Evolutionary conservation across 257 asterid genomes (phyloP).

Genomic region (Linderniella brevidens): DNA sequence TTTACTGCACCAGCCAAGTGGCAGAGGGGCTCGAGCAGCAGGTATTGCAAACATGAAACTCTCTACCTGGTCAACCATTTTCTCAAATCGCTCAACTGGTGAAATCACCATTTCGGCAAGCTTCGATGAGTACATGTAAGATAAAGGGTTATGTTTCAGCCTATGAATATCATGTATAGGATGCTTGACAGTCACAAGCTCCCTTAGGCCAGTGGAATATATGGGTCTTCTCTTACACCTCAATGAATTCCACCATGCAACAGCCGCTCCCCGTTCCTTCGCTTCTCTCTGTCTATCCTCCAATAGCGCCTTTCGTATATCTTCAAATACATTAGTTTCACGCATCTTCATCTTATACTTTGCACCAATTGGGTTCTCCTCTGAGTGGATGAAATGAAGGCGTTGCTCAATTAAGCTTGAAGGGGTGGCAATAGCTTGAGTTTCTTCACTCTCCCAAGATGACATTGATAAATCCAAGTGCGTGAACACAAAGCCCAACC

Average conservation of each 20-base stretch:
- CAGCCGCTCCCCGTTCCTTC: constrained; percentile 58
- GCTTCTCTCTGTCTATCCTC: constrained; percentile 64
- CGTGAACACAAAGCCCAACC: constrained; percentile 69
- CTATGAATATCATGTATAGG: constrained; percentile 41
- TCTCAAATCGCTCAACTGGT: constrained; percentile 69
- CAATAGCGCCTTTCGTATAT: constrained; percentile 47
- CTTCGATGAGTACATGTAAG: constrained; percentile 50
- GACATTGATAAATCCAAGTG: constrained; percentile 74
- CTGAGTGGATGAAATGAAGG: constrained; percentile 18
- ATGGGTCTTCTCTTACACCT: constrained; percentile 78
- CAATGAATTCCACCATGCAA: constrained; percentile 93
- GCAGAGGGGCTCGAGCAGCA: constrained; percentile 92
- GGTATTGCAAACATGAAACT: constrained; percentile 98
- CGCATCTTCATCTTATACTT: constrained; percentile 26
- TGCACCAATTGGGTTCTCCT: constrained; percentile 21
- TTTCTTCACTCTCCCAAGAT: constrained; percentile 84
- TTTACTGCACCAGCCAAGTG: constrained; percentile 86
- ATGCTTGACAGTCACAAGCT: constrained; percentile 54
- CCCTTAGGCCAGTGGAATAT: constrained; percentile 57
- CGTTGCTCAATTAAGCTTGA: constrained; percentile 48
- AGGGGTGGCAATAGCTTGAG: constrained; percentile 75
- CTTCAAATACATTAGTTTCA: constrained; percentile 54
- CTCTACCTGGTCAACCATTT: constrained; percentile 64
- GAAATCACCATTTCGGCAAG: constrained; percentile 63
- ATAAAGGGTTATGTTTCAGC: constrained; percentile 38